Conservation (phyloP, 441 rosid genomes). For the Jatropha multifida region DNA sequence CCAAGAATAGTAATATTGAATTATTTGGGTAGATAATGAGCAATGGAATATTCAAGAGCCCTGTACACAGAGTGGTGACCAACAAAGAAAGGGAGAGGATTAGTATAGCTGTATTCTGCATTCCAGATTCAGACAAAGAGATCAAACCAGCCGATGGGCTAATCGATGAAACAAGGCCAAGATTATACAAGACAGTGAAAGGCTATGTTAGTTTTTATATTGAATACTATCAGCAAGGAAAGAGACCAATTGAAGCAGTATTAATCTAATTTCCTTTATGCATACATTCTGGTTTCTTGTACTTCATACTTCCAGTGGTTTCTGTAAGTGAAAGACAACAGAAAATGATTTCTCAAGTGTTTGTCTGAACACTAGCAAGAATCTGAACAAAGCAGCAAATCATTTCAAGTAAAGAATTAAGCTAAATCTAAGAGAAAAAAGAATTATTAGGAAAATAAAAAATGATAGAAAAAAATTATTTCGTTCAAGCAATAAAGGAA, state of each 20-base stretch:
- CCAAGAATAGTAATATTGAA: not conserved
- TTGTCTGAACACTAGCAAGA: not conserved
- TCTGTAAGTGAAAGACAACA: not conserved
- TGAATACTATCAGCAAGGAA: slow-evolving; percentile 39
- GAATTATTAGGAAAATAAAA: too few relatives aligned
- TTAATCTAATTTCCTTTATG: slow-evolving; percentile 12
- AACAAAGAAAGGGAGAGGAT: slow-evolving; percentile 48
- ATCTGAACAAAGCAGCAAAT: too few relatives aligned
- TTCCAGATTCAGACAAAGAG: slow-evolving; percentile 44
- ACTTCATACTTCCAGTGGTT: not conserved
- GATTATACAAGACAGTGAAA: slow-evolving; percentile 40
- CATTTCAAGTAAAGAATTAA: too few relatives aligned
- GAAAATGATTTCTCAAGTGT: not conserved
- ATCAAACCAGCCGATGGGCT: slow-evolving; percentile 51
- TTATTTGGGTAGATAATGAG: slow-evolving; percentile 49
- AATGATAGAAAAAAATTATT: too few relatives aligned
- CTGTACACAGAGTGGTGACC: slow-evolving; percentile 57
- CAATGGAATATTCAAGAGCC: slow-evolving; percentile 76
- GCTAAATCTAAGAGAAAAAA: too few relatives aligned
- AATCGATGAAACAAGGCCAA: slow-evolving; percentile 44
- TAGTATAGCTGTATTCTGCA: slow-evolving; percentile 53
- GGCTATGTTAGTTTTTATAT: slow-evolving; percentile 32
- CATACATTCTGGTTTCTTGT: not conserved
- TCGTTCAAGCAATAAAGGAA: too few relatives aligned
- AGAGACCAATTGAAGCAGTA: slow-evolving; percentile 31